Evolutionary conservation across 1,284 basidiomycete genomes (phyloP).

Genomic region (Coniferiporia sulphurascens): DNA sequence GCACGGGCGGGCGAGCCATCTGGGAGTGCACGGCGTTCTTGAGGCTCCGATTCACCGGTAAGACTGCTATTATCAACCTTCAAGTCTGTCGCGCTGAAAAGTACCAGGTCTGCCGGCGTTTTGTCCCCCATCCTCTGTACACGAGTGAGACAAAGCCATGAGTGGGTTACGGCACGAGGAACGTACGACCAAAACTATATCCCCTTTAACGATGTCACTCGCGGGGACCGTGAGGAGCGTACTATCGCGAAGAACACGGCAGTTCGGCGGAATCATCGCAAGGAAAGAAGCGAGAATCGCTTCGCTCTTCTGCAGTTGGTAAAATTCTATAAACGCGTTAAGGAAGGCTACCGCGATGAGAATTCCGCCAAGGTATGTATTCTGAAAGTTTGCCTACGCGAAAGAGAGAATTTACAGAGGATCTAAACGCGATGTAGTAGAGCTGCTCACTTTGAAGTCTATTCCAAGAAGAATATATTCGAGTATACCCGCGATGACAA

Average conservation of each 20-base stretch:
- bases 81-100: constrained; percentile 55
- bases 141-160: background rate
- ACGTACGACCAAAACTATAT: constrained; percentile 58
- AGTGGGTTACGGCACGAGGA: background rate
- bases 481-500: constrained; percentile 57
- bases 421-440: background rate
- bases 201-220: constrained; percentile 62
- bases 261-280: constrained; percentile 66
- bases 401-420: background rate
- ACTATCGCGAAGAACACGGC: constrained; percentile 59
- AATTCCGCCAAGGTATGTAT: constrained; percentile 66
- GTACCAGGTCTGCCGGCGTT: constrained; percentile 59
- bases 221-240: constrained; percentile 54
- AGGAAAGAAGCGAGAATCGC: constrained; percentile 67
- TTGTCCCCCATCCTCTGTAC: constrained; percentile 61
- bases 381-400: constrained; percentile 53
- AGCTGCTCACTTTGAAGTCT: constrained; percentile 44
- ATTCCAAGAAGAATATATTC: constrained; percentile 62
- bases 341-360: constrained; percentile 65
- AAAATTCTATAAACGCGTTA: constrained; percentile 67
- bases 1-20: constrained; percentile 44
- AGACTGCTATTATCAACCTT: constrained; percentile 69
- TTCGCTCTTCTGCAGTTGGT: constrained; percentile 67
- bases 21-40: constrained; percentile 46
- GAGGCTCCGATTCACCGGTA: constrained; percentile 66